phyloP scores from a whole-genome alignment of 163 green algal genomes.

The Volvox carteri region DNA sequence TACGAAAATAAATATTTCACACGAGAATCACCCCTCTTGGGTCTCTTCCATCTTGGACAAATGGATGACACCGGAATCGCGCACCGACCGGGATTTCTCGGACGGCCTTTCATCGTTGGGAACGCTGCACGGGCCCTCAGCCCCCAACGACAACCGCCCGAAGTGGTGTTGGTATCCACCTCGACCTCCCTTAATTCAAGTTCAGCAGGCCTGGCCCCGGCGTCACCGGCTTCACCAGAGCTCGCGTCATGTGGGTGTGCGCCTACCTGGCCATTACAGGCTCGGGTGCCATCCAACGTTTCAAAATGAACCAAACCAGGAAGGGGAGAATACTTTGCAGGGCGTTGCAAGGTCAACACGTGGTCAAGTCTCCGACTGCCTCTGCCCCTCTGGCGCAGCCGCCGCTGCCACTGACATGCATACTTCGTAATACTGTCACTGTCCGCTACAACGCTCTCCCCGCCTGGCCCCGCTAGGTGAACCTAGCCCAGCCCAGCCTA shows the following conservation, averaged over 20 bases:
- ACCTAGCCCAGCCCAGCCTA: too few relatives aligned
- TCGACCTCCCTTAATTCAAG: not conserved
- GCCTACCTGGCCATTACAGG: too few relatives aligned
- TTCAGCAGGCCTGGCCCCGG: constrained; percentile 10
- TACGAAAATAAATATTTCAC: not conserved
- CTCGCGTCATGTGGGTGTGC: constrained; percentile 22
- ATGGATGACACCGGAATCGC: constrained; percentile 7
- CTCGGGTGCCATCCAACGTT: too few relatives aligned
- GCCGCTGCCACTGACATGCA: not conserved
- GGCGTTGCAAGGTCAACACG: too few relatives aligned
- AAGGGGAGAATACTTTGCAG: not conserved
- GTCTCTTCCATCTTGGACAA: too few relatives aligned
- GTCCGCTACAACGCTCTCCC: not conserved
- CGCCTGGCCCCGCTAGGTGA: too few relatives aligned
- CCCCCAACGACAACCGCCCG: not conserved
- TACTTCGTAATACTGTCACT: not conserved
- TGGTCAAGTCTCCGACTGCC: too few relatives aligned
- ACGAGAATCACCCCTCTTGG: too few relatives aligned
- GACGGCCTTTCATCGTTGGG: not conserved
- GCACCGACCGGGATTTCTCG: not conserved
- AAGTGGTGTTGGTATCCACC: too few relatives aligned
- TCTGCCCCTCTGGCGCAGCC: not conserved
- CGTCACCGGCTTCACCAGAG: not conserved
- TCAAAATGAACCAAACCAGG: not conserved
- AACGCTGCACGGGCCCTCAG: constrained; percentile 9